Percentiles rank a stretch among this genome's conserved stretches.
Conservation (phyloP, 495 filamentous ascomycete genomes). For the Penicillium chermesinum region DNA sequence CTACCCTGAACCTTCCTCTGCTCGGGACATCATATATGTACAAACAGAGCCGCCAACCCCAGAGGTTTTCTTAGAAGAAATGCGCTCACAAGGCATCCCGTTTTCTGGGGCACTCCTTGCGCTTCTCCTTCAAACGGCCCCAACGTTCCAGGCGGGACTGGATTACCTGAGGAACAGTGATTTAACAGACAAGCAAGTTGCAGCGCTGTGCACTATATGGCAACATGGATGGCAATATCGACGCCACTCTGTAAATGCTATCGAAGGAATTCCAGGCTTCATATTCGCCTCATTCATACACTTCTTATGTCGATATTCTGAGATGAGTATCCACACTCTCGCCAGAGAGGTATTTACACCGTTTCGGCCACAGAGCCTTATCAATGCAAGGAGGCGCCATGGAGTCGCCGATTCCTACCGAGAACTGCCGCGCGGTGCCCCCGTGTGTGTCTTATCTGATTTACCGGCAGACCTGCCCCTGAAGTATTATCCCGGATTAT, state of each 20-base stretch:
- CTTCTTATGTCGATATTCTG: slow-evolving; percentile 38
- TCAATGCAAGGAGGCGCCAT: not conserved
- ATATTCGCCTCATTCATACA: slow-evolving; percentile 47
- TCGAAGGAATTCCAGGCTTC: slow-evolving; percentile 32
- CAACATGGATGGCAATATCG: slow-evolving; percentile 11
- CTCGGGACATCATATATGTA: slow-evolving; percentile 55
- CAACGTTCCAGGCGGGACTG: slow-evolving; percentile 34
- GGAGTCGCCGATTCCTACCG: not conserved
- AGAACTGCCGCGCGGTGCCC: not conserved
- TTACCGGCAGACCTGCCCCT: not conserved
- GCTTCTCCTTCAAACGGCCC: slow-evolving; percentile 43
- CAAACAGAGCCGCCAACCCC: slow-evolving; percentile 49
- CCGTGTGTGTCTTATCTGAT: not conserved
- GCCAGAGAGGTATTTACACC: slow-evolving; percentile 20
- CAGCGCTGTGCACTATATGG: slow-evolving; percentile 28
- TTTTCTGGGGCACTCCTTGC: slow-evolving; percentile 41
- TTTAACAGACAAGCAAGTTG: slow-evolving; percentile 30
- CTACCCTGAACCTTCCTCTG: slow-evolving; percentile 49
- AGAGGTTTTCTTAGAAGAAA: slow-evolving; percentile 49
- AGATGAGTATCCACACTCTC: not conserved
- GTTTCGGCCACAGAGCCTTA: slow-evolving; percentile 13
- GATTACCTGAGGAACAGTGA: slow-evolving; percentile 36
- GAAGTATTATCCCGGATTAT: slow-evolving; percentile 19
- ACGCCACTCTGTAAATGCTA: slow-evolving; percentile 11
- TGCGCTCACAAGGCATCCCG: slow-evolving; percentile 44